Conservation (phyloP, 495 filamentous ascomycete genomes). For the Bacidia rubella region DNA sequence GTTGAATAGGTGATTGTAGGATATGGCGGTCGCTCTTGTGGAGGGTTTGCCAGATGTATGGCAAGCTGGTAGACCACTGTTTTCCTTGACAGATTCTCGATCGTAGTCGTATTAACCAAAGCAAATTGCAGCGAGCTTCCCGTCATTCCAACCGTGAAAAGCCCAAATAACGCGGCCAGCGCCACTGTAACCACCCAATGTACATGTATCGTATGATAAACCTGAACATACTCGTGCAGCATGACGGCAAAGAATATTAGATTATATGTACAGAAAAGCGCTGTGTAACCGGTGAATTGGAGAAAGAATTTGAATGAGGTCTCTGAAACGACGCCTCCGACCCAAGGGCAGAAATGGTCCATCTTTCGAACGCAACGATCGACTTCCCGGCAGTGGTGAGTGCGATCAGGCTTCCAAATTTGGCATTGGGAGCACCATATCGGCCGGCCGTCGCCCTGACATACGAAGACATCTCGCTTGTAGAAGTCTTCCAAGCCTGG, state of each 20-base stretch:
- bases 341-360: constrained; percentile 95
- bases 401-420: constrained; percentile 72
- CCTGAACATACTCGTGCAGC: constrained; percentile 29
- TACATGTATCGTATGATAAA: constrained; percentile 26
- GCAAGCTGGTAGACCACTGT: constrained; percentile 59
- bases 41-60: constrained; percentile 46
- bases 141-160: constrained; percentile 66
- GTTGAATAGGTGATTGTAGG: constrained; percentile 34
- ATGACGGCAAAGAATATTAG: constrained; percentile 47
- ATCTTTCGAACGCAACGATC: constrained; percentile 72
- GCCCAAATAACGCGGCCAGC: constrained; percentile 44
- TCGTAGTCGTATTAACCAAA: constrained; percentile 59
- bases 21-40: constrained; percentile 29
- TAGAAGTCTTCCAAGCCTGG: constrained; percentile 46
- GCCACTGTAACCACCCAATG: constrained; percentile 42
- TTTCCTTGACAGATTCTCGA: constrained; percentile 56
- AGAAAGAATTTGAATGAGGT: constrained; percentile 81
- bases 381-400: constrained; percentile 73
- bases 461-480: constrained; percentile 68
- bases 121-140: constrained; percentile 54
- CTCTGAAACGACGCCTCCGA: constrained; percentile 78
- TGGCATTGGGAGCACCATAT: constrained; percentile 67
- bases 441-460: constrained; percentile 63
- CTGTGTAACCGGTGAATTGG: constrained; percentile 64
- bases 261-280: constrained; percentile 50